phyloP scores from a whole-genome alignment of 441 rosid species.

The Aleurites moluccanus region DNA sequence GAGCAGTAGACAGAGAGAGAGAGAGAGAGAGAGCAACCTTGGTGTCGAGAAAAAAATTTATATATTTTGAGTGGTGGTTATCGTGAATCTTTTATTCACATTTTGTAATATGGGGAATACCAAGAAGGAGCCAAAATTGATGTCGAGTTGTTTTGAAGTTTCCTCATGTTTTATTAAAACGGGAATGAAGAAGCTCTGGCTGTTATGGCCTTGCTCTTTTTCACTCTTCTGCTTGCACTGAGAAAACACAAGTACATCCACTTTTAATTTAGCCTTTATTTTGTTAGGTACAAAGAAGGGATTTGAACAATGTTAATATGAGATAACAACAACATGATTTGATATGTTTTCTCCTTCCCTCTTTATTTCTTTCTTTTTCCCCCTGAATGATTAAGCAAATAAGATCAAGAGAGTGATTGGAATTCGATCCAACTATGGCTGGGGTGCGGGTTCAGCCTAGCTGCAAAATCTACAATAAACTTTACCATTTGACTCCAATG shows the following conservation, averaged over 20 bases:
- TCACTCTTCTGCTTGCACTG: not conserved
- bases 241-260: too few species aligned
- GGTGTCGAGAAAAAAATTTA: too few species aligned
- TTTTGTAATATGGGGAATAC: not conserved
- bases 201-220: not conserved
- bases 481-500: too few species aligned
- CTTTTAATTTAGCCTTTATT: too few species aligned
- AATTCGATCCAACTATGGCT: too few species aligned
- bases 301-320: not conserved
- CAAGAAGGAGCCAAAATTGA: not conserved
- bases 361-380: too few species aligned
- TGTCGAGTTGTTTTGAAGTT: not conserved
- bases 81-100: slow-evolving; percentile 34
- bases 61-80: not conserved
- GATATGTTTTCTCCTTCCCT: too few species aligned
- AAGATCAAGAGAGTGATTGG: too few species aligned
- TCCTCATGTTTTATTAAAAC: not conserved
- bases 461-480: too few species aligned
- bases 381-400: too few species aligned
- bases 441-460: too few species aligned
- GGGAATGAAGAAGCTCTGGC: not conserved
- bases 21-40: not conserved
- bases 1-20: slow-evolving; percentile 37
- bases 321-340: too few species aligned
- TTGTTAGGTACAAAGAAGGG: not conserved